Conservation (phyloP, 225 moss, liverwort and hornwort genomes). For the Anthoceros angustus region DNA sequence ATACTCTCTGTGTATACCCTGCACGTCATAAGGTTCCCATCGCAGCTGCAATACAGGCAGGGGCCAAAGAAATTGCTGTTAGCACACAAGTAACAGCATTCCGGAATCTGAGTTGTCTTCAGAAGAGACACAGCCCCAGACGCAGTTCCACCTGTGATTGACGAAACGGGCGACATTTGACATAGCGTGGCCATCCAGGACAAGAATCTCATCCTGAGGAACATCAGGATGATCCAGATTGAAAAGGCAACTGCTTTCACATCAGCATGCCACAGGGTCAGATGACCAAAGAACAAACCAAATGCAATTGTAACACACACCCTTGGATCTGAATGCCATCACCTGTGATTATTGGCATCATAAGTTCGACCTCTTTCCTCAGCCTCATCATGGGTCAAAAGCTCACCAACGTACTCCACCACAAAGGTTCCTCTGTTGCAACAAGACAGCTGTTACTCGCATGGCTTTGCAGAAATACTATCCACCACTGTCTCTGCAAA, state of each 20-base stretch:
- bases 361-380: conserved; percentile 58
- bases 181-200: conserved; percentile 70
- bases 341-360: conserved; percentile 72
- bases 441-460: neutral
- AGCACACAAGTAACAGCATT: neutral
- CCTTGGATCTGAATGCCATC: neutral
- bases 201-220: conserved; percentile 45
- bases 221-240: conserved; percentile 86
- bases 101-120: neutral
- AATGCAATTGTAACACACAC: neutral
- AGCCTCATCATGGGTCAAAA: conserved; percentile 75
- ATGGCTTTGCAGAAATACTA: neutral
- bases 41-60: conserved; percentile 37
- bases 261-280: neutral
- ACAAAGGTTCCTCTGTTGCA: conserved; percentile 64
- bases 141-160: conserved; percentile 55
- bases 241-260: conserved; percentile 50
- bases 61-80: neutral
- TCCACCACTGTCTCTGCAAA: too few species aligned
- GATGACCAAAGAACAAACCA: conserved; percentile 5
- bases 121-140: neutral
- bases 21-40: conserved; percentile 83
- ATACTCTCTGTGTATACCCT: conserved; percentile 72
- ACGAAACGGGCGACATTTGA: conserved; percentile 93
- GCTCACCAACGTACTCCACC: conserved; percentile 87